Conservation (phyloP, 257 asterid species). For the Henckelia pumila region DNA sequence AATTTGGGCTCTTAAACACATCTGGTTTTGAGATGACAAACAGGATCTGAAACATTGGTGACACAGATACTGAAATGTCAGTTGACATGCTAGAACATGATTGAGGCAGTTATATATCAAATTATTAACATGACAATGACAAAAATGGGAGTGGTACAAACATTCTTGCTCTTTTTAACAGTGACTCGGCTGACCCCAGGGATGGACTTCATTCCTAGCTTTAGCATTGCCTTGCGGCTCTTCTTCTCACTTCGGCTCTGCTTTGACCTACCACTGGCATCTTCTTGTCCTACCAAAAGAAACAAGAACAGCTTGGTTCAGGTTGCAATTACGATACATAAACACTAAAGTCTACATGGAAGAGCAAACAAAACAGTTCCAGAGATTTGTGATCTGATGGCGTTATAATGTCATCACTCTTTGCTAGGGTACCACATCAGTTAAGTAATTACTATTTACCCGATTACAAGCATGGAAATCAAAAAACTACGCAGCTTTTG, state of each 20-base stretch:
- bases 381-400: not conserved
- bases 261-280: conserved; percentile 56
- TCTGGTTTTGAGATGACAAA: conserved; percentile 69
- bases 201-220: conserved; percentile 71
- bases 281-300: conserved; percentile 41
- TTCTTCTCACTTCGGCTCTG: conserved; percentile 74
- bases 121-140: not conserved
- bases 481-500: not conserved
- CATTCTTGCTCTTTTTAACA: conserved; percentile 69
- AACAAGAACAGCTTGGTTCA: not conserved
- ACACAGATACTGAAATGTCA: not conserved
- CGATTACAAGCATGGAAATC: not conserved
- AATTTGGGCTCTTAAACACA: conserved; percentile 68
- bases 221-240: conserved; percentile 69
- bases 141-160: conserved; percentile 13
- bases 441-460: not conserved
- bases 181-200: conserved; percentile 66
- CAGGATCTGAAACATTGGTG: conserved; percentile 36
- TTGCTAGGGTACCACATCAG: not conserved
- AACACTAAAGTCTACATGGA: not conserved
- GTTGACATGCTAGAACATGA: conserved; percentile 6
- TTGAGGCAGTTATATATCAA: conserved; percentile 12
- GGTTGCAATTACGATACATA: not conserved
- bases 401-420: not conserved
- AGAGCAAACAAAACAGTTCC: not conserved